These are phyloP conservation scores for Huntiella savannae DNA, from an alignment of 2,329 filamentous ascomycete genomes.

Conservation along the genomic window DNA sequence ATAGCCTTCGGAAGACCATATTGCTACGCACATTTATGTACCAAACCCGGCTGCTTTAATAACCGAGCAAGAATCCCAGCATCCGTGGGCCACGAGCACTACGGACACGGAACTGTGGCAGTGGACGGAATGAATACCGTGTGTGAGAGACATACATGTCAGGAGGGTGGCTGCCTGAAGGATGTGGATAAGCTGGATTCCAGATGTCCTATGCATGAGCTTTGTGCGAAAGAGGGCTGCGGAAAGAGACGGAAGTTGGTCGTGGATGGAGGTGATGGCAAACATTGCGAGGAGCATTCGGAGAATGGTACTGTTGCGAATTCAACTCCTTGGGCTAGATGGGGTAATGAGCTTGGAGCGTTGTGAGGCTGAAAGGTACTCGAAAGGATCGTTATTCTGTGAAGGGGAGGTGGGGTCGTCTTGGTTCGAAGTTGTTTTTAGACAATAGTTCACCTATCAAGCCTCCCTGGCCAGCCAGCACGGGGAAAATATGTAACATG, in stretches of 20 bases:
- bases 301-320: neutral
- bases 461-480: too few species aligned
- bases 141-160: slow-evolving; percentile 10
- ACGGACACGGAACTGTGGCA: neutral
- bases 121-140: neutral
- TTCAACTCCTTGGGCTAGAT: neutral
- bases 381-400: too few species aligned
- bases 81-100: neutral
- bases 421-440: too few species aligned
- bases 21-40: neutral
- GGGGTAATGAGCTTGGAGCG: neutral
- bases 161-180: slow-evolving; percentile 3
- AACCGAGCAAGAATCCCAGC: neutral
- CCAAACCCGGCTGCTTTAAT: neutral
- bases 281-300: neutral
- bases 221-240: slow-evolving; percentile 3
- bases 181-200: neutral
- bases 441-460: too few species aligned
- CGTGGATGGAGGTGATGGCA: neutral
- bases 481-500: too few species aligned
- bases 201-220: neutral
- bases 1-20: neutral
- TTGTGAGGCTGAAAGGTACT: neutral
- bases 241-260: neutral
- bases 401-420: too few species aligned